phyloP scores from a whole-genome alignment of 1,284 basidiomycete species.

The Flammula alnicola region DNA sequence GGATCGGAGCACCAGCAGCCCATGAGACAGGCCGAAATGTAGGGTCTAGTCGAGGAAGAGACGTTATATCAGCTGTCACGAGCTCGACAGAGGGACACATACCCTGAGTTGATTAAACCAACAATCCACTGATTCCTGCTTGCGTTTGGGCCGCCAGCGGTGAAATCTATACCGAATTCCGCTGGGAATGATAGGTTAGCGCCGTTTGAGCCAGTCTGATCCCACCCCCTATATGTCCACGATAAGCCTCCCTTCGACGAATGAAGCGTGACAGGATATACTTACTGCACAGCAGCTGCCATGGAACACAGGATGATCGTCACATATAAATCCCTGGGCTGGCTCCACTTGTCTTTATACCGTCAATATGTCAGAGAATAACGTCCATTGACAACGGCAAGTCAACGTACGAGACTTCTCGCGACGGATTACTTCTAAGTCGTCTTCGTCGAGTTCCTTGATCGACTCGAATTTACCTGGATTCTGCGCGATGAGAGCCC shows the following conservation, averaged over 20 bases:
- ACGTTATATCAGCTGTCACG: not conserved
- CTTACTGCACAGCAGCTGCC: constrained; percentile 60
- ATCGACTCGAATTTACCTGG: constrained; percentile 51
- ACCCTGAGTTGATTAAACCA: constrained; percentile 46
- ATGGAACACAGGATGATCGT: constrained; percentile 56
- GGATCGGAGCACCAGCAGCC: constrained; percentile 51
- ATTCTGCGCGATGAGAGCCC: constrained; percentile 60
- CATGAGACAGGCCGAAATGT: constrained; percentile 37
- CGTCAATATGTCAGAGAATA: not conserved
- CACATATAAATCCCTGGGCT: constrained; percentile 53
- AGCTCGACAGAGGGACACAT: constrained; percentile 1
- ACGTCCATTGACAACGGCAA: not conserved
- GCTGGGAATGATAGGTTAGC: constrained; percentile 64
- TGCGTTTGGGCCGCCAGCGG: constrained; percentile 28
- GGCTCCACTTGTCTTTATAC: constrained; percentile 52
- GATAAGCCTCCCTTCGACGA: no score
- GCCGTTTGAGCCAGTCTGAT: constrained; percentile 63
- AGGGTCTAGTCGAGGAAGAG: constrained; percentile 32
- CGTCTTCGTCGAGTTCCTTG: constrained; percentile 50
- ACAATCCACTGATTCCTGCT: constrained; percentile 46
- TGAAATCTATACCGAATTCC: constrained; percentile 48
- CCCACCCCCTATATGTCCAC: constrained; percentile 51
- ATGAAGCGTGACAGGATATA: constrained; percentile 4
- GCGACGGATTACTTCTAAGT: constrained; percentile 44
- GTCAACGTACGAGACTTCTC: constrained; percentile 49